phyloP scores from a whole-genome alignment of 2,329 filamentous ascomycete species.

The Fusarium nodosum region DNA sequence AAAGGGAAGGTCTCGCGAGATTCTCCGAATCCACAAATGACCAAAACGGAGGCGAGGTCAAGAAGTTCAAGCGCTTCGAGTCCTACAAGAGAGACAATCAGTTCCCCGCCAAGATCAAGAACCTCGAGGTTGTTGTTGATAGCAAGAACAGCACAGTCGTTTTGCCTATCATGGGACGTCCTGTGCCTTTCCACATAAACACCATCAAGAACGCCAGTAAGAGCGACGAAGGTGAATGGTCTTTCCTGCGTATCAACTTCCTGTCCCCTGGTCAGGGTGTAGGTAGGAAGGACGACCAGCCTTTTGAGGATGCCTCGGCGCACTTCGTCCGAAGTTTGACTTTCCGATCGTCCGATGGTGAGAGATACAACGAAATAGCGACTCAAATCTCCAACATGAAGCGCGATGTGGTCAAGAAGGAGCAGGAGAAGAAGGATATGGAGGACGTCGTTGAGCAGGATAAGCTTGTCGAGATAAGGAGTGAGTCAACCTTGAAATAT shows the following conservation, averaged over 20 bases:
- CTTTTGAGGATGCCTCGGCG: conserved; percentile 94
- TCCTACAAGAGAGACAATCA: conserved; percentile 99
- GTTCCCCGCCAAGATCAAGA: conserved; percentile 84
- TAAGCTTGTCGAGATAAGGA: conserved; percentile 94
- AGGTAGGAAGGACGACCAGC: conserved; percentile 95
- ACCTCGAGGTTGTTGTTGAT: conserved; percentile 91
- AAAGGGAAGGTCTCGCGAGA: conserved; percentile 85
- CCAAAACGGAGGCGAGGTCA: conserved; percentile 90
- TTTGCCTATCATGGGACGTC: conserved; percentile 95
- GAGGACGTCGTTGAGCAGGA: conserved; percentile 99
- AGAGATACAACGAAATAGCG: conserved; percentile 90
- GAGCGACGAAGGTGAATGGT: conserved; percentile 94
- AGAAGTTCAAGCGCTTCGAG: conserved; percentile 99
- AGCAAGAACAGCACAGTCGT: conserved; percentile 91
- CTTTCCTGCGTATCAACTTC: conserved; percentile 96
- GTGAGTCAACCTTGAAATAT: conserved; percentile 63
- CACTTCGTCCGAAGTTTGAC: conserved; percentile 97
- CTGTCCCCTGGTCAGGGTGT: conserved; percentile 97
- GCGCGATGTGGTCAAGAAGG: conserved; percentile 89
- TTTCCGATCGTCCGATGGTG: conserved; percentile 89
- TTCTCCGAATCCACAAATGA: conserved; percentile 89
- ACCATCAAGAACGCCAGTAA: conserved; percentile 99
- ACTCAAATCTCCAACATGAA: conserved; percentile 96
- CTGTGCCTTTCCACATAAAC: conserved; percentile 96
- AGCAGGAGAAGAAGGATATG: conserved; percentile 99